A percentile compares a stretch with the other conserved stretches of the same genome.
phyloP scores from a whole-genome alignment of 768 basidiomycete species.

The Porphyrellus cyaneotinctus region DNA sequence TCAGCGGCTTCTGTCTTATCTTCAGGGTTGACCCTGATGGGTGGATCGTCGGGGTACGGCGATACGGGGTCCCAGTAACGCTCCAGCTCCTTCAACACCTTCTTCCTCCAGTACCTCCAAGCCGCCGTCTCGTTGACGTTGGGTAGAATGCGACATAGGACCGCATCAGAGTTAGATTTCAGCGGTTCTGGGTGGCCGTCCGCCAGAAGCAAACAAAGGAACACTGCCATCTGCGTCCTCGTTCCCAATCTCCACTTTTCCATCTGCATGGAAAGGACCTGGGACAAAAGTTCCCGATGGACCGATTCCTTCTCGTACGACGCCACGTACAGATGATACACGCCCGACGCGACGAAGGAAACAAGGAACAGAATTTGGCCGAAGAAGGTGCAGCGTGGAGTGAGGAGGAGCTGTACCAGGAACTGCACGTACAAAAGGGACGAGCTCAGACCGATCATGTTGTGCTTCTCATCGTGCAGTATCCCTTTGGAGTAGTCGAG shows the following conservation, averaged over 20 bases:
- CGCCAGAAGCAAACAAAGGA: constrained; percentile 21
- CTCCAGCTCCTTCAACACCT: constrained; percentile 19
- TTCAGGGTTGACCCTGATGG: constrained; percentile 9
- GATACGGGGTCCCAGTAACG: constrained; percentile 4
- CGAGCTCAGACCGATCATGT: constrained; percentile 20
- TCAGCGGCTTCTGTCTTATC: constrained; percentile 8
- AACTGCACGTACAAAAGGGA: constrained; percentile 29
- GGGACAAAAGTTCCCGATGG: constrained; percentile 19
- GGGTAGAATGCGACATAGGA: constrained; percentile 19
- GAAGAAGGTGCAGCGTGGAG: constrained; percentile 29
- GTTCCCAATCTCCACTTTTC: constrained; percentile 20
- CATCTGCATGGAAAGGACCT: constrained; percentile 3
- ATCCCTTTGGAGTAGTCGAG: constrained; percentile 22
- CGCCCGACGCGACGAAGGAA: constrained; percentile 29
- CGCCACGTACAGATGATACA: constrained; percentile 30
- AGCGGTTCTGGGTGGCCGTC: constrained; percentile 1
- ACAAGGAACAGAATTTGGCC: constrained; percentile 31
- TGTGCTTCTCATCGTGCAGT: constrained; percentile 1
- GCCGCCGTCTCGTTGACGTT: constrained; percentile 29
- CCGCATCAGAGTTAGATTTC: neutral
- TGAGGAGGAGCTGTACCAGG: constrained; percentile 29
- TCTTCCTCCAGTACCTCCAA: constrained; percentile 27
- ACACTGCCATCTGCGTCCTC: constrained; percentile 29
- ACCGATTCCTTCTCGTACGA: constrained; percentile 28
- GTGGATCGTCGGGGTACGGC: constrained; percentile 8